Evolutionary conservation across 176 grass and related monocot species (phyloP).

Genomic region (Elaeis guineensis): DNA sequence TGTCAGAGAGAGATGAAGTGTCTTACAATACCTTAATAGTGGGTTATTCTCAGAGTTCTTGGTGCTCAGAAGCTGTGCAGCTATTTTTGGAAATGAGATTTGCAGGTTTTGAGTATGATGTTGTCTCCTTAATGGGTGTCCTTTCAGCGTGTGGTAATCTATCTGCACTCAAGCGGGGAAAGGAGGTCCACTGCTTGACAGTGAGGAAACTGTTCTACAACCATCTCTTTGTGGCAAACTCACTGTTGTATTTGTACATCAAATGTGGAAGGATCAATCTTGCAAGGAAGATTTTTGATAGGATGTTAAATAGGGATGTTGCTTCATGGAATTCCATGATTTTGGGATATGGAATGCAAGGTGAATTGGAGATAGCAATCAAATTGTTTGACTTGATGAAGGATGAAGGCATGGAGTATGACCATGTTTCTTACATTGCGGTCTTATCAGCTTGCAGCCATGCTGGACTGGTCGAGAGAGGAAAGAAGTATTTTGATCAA

Average conservation of each 20-base stretch:
- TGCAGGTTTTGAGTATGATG: constrained; percentile 52
- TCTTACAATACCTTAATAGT: constrained; percentile 86
- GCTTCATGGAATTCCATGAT: constrained; percentile 88
- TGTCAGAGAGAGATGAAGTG: constrained; percentile 61
- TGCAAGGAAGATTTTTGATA: constrained; percentile 56
- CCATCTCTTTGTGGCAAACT: constrained; percentile 58
- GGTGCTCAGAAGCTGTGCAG: constrained; percentile 45
- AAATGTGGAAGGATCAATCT: constrained; percentile 72
- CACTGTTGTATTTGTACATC: constrained; percentile 54
- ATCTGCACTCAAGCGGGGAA: constrained; percentile 64
- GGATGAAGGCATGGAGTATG: constrained; percentile 45
- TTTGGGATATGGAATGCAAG: constrained; percentile 61
- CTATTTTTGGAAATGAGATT: constrained; percentile 62
- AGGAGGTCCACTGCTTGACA: constrained; percentile 69
- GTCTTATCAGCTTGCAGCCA: constrained; percentile 77
- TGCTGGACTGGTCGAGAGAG: constrained; percentile 65
- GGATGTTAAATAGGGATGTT: constrained; percentile 46
- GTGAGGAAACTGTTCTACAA: constrained; percentile 39
- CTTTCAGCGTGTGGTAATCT: constrained; percentile 69
- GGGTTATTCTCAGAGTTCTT: constrained; percentile 55
- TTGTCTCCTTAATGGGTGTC: constrained; percentile 66
- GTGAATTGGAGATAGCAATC: constrained; percentile 56
- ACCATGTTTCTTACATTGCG: constrained; percentile 83
- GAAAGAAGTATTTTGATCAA: constrained; percentile 69
- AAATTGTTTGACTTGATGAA: constrained; percentile 66